These are phyloP conservation scores for Serpula lacrymans DNA, from an alignment of 768 basidiomycete species.

Conservation along the genomic window DNA sequence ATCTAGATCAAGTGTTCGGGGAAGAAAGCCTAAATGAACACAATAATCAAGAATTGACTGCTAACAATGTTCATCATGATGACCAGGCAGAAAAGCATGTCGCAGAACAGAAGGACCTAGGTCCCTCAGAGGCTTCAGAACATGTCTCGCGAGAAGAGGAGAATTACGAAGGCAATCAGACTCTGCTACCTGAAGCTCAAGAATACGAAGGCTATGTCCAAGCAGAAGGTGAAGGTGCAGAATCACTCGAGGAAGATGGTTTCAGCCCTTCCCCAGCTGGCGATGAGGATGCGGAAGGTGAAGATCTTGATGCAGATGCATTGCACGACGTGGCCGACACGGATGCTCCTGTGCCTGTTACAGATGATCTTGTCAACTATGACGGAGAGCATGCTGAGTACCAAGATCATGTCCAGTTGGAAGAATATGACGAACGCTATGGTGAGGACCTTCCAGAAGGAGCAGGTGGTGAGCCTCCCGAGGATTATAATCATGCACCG, in stretches of 20 bases:
- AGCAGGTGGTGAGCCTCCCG: conserved; percentile 11
- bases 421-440: conserved; percentile 34
- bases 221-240: conserved; percentile 11
- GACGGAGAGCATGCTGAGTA: conserved; percentile 33
- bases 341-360: conserved; percentile 9
- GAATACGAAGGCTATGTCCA: conserved; percentile 15
- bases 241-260: conserved; percentile 18
- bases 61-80: not conserved
- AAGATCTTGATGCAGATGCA: conserved; percentile 26
- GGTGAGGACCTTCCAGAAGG: conserved; percentile 33
- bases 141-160: no score
- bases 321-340: conserved; percentile 25
- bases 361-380: conserved; percentile 11
- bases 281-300: conserved; percentile 17
- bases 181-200: not conserved
- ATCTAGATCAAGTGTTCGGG: no score
- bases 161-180: conserved; percentile 12
- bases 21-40: no score
- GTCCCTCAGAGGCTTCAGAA: no score
- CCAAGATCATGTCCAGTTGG: conserved; percentile 26
- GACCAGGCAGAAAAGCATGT: not conserved
- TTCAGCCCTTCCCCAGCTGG: no score
- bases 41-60: not conserved
- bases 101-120: no score
- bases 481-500: conserved; percentile 14